A percentile compares a stretch with the other conserved stretches of the same genome.
These are phyloP conservation scores for Vanderwaltozyma tropicalis DNA, from an alignment of 805 yeast genomes.

Conservation along the genomic window DNA sequence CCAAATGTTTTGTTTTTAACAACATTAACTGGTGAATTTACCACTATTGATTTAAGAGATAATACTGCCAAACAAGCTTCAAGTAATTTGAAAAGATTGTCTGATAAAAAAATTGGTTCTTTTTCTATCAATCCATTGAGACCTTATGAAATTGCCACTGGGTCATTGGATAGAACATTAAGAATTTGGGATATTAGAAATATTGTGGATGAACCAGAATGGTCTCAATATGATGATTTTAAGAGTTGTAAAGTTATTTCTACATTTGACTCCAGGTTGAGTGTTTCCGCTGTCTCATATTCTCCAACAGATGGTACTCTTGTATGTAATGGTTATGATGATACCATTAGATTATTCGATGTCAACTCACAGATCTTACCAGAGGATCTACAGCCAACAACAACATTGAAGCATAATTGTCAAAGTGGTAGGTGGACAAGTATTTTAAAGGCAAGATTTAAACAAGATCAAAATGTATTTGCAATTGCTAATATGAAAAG, in stretches of 20 bases:
- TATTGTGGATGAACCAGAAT: conserved; percentile 32
- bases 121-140: conserved; percentile 67
- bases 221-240: conserved; percentile 49
- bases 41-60: conserved; percentile 59
- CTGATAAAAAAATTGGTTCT: conserved; percentile 89
- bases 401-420: conserved; percentile 75
- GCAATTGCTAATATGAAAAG: conserved; percentile 91
- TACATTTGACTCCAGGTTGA: conserved; percentile 59
- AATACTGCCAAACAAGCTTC: conserved; percentile 18
- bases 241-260: conserved; percentile 35
- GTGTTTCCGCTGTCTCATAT: conserved; percentile 83
- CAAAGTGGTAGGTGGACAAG: conserved; percentile 97
- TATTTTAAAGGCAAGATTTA: conserved; percentile 84
- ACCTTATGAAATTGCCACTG: conserved; percentile 65
- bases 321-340: conserved; percentile 91
- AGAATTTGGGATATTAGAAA: conserved; percentile 80
- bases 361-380: conserved; percentile 27
- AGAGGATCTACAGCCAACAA: conserved; percentile 44
- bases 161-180: conserved; percentile 77
- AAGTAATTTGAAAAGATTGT: conserved; percentile 43
- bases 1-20: conserved; percentile 56
- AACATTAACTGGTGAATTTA: conserved; percentile 72
- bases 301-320: conserved; percentile 46
- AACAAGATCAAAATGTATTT: conserved; percentile 60
- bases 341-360: conserved; percentile 65